These are phyloP conservation scores for Fusarium multiceps DNA, from an alignment of 2,329 filamentous ascomycete species.

Conservation along the genomic window DNA sequence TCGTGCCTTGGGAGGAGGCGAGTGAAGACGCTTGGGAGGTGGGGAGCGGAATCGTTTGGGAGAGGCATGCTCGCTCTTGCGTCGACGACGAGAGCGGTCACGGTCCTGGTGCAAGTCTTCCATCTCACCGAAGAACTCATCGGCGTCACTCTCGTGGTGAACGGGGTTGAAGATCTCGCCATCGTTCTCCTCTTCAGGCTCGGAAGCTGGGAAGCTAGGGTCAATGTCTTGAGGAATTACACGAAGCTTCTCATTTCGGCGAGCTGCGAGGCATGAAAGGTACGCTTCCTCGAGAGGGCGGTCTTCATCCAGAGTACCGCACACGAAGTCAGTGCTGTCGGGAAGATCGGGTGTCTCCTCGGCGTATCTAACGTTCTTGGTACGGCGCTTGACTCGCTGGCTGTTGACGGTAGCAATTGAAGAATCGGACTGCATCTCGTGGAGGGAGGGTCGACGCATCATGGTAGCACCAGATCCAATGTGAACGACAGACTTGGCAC, in stretches of 20 bases:
- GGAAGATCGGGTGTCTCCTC: constrained; percentile 82
- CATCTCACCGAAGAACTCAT: constrained; percentile 77
- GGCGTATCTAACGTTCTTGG: constrained; percentile 46
- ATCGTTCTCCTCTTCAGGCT: constrained; percentile 87
- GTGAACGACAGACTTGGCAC: constrained; percentile 54
- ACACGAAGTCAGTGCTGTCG: constrained; percentile 99
- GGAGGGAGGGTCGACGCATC: constrained; percentile 53
- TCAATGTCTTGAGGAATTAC: constrained; percentile 96
- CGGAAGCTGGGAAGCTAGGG: constrained; percentile 94
- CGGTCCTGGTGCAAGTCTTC: constrained; percentile 72
- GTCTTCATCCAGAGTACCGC: constrained; percentile 95
- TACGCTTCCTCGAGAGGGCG: constrained; percentile 94
- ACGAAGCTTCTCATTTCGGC: constrained; percentile 83
- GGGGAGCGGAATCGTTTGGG: constrained; percentile 60
- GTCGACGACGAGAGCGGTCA: constrained; percentile 60
- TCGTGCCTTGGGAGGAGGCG: constrained; percentile 59
- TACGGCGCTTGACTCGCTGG: constrained; percentile 47
- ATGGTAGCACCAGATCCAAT: constrained; percentile 51
- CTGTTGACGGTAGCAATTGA: constrained; percentile 65
- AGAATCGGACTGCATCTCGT: constrained; percentile 68
- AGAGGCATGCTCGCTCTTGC: constrained; percentile 62
- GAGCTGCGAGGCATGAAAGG: constrained; percentile 82
- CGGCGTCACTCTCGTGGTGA: constrained; percentile 73
- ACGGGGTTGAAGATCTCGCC: constrained; percentile 70
- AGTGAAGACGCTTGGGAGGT: constrained; percentile 49